Base-by-base conservation (phyloP, 2,329 filamentous ascomycete species). In the Lasiodiplodia gonubiensis region DNA sequence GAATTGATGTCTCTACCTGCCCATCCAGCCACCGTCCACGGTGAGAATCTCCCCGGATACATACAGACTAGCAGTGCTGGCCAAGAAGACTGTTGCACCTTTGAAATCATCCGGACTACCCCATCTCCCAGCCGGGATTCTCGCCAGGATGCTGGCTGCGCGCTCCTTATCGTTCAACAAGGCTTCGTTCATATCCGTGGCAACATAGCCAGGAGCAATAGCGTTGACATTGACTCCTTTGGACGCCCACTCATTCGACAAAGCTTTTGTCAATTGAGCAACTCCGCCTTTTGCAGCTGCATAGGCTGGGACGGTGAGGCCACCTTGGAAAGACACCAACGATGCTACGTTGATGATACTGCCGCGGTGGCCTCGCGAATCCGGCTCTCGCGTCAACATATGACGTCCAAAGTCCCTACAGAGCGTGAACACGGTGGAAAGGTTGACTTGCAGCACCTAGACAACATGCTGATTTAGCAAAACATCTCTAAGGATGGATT, bases 21-120 rank as follows among this genome's bases (percentile, higher is more conserved):
- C 93, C 93, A 97, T 96, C 93, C 92, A 97, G 12, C 93, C 93
- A 8, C 93, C 93, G 79, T 97, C 94, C 55, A 97, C 92, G 30
- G 91, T 90, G 71, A 97, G 76, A 5, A 93, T 83, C 79, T 97
- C 92, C 0, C 93, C 93, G 71, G 86, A 92, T 49, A 97, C 90
- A 80, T 97, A 97, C 10, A 83, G 86, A 76, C 91, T 92, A 21
- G 90, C 91, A 75, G 82, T 85, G 74, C 91, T 90, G 1, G 92
- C 91, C 69, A 97, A 80, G 74, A 88, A 97, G 27, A 97, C 89
- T 0, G 90, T 86, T 0, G 88, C 89, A 0, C 93, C 93, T 83
- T 94, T 94, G 78, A 97, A 97, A 73, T 97, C 93, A 33, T 96
- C 92, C 0, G 93, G 90, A 12, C 77, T 84, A 0, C 92, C 93